Base-by-base conservation (phyloP, 805 yeast genomes). In the Yamadazyma endophytica region DNA sequence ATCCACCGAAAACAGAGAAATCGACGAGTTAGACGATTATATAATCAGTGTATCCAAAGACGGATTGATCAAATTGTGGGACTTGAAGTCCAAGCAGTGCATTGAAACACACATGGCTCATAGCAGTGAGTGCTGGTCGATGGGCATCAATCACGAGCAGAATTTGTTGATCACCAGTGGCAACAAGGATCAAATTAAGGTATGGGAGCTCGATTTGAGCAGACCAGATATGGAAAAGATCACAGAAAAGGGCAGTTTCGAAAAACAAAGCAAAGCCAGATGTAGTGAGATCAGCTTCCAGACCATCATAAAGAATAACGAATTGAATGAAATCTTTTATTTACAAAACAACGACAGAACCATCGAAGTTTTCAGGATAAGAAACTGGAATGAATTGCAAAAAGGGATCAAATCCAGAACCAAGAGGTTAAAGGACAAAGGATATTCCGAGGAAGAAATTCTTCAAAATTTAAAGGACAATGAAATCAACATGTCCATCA, bases 51-150 rank as follows among this genome's bases (percentile, higher is more conserved):
- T 81, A 1, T 75, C 94, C 2, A 89, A 88, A 50, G 99, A 92
- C 53, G 97, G 97, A 0, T 64, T 88, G 29, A 70, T 92, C 44
- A 92, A 92, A 54, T 58, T 92, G 21, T 92, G 99, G 99, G 97
- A 92, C 50, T 59, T 92, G 45, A 82, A 79, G 47, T 64, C 92
- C 4, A 87, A 84, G 52, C 95, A 87, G 54, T 86, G 97, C 58
- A 66, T 88, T 4, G 99, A 92, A 54, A 89, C 97, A 1, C 97
- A 89, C 53, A 78, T 88, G 39, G 96, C 97, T 0, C 96, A 87
- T 53, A 70, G 83, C 14, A 89, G 90, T 36, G 97, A 92, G 56
- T 86, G 96, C 61, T 92, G 97, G 97, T 66, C 84, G 3, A 55
- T 88, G 48, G 83, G 76, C 3, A 52, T 77, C 13, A 61, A 65